Evolutionary conservation across 106 monocot genomes (phyloP).

Genomic region (Chionographis japonica): DNA sequence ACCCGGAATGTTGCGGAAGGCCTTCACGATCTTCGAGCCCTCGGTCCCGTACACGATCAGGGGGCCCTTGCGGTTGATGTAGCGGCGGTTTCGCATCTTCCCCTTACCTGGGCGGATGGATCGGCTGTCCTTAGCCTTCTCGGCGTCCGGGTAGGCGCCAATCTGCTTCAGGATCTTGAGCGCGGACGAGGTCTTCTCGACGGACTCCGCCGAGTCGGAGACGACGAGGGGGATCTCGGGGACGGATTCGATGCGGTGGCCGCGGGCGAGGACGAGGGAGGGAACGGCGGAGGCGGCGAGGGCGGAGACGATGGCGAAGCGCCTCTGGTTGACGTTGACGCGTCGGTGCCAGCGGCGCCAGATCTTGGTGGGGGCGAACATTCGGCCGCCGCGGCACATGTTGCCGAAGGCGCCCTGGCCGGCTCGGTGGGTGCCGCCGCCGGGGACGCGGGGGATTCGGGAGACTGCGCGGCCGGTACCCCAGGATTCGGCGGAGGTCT

Average conservation of each 20-base stretch:
- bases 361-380: constrained; percentile 88
- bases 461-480: constrained; percentile 90
- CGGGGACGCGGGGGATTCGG: constrained; percentile 80
- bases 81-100: constrained; percentile 79
- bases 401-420: constrained; percentile 82
- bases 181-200: constrained; percentile 68
- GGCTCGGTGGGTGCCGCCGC: constrained; percentile 67
- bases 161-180: constrained; percentile 68
- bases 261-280: constrained; percentile 59
- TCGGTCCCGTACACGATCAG: constrained; percentile 78
- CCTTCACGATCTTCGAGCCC: constrained; percentile 75
- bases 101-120: constrained; percentile 72
- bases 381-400: constrained; percentile 77
- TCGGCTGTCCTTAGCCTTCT: constrained; percentile 70
- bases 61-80: constrained; percentile 63
- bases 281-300: constrained; percentile 51
- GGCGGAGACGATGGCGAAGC: constrained; percentile 37
- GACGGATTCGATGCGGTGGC: constrained; percentile 33
- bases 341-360: constrained; percentile 77
- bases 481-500: constrained; percentile 90
- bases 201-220: constrained; percentile 39
- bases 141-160: constrained; percentile 60
- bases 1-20: constrained; percentile 85
- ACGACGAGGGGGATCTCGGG: constrained; percentile 37
- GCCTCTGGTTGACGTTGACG: constrained; percentile 44